Percentiles rank a stretch among this genome's conserved stretches.
phyloP scores from a whole-genome alignment of 139 green algal species.

The Astrephomene gubernaculifera region DNA sequence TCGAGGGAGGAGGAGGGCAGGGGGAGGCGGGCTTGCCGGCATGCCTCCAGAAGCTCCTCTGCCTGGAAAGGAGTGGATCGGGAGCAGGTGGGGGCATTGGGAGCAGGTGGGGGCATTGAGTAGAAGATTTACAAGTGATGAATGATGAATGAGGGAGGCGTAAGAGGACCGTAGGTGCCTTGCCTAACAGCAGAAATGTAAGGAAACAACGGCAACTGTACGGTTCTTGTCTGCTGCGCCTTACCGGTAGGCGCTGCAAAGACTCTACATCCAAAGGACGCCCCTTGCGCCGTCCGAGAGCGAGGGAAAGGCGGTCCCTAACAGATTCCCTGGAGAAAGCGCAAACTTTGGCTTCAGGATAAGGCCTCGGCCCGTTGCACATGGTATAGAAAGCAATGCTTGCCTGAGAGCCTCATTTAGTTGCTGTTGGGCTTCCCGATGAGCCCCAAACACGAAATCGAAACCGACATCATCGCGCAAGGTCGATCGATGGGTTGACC shows the following conservation, averaged over 20 bases:
- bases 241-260: slow-evolving; percentile 1
- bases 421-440: neutral
- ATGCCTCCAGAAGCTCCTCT: neutral
- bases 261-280: neutral
- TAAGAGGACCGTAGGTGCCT: no score
- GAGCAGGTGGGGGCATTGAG: no score
- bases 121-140: no score
- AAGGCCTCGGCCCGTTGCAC: no score
- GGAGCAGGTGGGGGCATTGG: neutral
- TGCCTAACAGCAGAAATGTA: no score
- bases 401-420: neutral
- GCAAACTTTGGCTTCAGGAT: neutral
- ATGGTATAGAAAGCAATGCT: no score
- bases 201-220: no score
- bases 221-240: neutral
- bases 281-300: neutral
- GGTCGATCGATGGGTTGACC: neutral
- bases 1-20: neutral
- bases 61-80: neutral
- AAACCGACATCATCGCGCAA: slow-evolving; percentile 9
- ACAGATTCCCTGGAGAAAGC: neutral
- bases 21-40: slow-evolving; percentile 8
- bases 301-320: neutral
- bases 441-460: neutral
- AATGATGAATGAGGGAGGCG: no score